Conservation (phyloP, 2,329 filamentous ascomycete species). For the Exophiala sideris region DNA sequence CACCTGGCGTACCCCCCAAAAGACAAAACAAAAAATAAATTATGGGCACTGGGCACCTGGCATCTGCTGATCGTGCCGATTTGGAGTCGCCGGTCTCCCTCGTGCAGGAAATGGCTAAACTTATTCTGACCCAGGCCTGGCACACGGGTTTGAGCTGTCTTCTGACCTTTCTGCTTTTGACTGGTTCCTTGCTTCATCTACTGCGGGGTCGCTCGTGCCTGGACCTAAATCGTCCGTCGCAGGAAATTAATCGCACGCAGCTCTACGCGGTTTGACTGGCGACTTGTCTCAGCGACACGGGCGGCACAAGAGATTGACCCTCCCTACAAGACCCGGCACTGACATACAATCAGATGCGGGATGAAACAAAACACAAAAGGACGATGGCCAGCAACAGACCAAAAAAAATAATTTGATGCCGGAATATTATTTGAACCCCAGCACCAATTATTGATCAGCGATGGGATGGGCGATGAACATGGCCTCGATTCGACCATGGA, state of each 20-base stretch:
- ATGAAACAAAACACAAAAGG: background rate
- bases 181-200: slow-evolving; percentile 17
- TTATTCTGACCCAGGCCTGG: background rate
- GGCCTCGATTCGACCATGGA: background rate
- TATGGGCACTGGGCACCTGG: background rate
- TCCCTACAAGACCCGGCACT: background rate
- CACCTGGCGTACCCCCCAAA: background rate
- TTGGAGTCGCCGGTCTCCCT: background rate
- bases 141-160: background rate
- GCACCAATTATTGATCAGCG: background rate
- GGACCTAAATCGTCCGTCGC: slow-evolving; percentile 11
- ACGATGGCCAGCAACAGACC: background rate
- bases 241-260: slow-evolving; percentile 22
- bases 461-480: slow-evolving; percentile 1
- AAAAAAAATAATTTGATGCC: too few species aligned
- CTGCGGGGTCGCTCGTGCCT: slow-evolving; percentile 25
- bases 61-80: slow-evolving; percentile 20
- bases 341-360: background rate
- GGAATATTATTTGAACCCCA: background rate
- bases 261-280: slow-evolving; percentile 10
- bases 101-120: background rate
- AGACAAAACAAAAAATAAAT: background rate
- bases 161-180: slow-evolving; percentile 7
- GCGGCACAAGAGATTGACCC: slow-evolving; percentile 20
- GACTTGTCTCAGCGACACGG: slow-evolving; percentile 14